Percentiles rank a stretch among this genome's conserved stretches.
These are phyloP conservation scores for Penicillium sp. DNA, from an alignment of 2,329 filamentous ascomycete species.

Conservation along the genomic window DNA sequence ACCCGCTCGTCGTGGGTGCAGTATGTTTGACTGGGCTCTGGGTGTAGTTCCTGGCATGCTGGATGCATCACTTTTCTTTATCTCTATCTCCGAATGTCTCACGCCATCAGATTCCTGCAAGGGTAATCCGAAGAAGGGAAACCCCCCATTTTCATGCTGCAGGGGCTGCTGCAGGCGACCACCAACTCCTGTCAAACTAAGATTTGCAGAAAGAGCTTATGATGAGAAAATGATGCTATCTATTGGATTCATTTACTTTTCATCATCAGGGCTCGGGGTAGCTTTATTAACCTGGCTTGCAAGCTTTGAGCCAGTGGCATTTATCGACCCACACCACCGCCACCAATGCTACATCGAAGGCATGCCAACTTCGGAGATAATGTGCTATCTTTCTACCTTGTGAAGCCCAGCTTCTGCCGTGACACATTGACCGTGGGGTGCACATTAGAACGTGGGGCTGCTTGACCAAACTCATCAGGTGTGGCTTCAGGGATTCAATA, in stretches of 20 bases:
- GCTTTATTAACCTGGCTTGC: background rate
- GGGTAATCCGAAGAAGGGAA: too few relatives aligned
- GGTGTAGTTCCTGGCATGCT: background rate
- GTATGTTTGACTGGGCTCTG: background rate
- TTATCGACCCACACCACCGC: background rate
- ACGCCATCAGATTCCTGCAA: too few relatives aligned
- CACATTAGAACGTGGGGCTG: conserved; percentile 1
- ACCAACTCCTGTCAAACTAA: too few relatives aligned
- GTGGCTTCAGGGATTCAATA: conserved; percentile 29
- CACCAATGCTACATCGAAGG: background rate
- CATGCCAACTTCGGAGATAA: conserved; percentile 1
- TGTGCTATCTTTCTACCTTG: background rate
- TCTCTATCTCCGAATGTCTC: too few relatives aligned
- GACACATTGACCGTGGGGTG: background rate
- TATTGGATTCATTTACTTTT: background rate
- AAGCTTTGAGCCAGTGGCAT: background rate
- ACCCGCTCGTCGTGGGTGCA: background rate
- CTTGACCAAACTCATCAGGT: conserved; percentile 3
- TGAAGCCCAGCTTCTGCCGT: background rate
- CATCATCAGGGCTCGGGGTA: background rate
- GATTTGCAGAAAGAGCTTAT: too few relatives aligned
- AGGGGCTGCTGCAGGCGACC: too few relatives aligned
- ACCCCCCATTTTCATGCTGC: too few relatives aligned
- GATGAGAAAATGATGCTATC: too few relatives aligned
- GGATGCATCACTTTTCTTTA: too few relatives aligned